Evolutionary conservation across 2,329 filamentous ascomycete genomes (phyloP).

Genomic region (Trichothecium roseum): DNA sequence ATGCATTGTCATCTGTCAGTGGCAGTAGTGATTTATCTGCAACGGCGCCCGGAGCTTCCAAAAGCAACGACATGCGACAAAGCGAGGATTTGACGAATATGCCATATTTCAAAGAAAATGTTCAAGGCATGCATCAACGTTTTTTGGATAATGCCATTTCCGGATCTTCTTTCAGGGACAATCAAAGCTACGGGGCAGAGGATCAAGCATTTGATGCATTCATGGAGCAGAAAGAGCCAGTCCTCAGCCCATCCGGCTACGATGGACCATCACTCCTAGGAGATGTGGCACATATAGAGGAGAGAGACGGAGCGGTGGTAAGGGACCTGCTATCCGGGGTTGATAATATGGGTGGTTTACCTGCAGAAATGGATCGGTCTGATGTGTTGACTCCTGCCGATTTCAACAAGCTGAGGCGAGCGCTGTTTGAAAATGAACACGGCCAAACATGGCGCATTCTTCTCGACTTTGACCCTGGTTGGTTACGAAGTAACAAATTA

Average conservation of each 20-base stretch:
- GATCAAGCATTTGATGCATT: too few relatives aligned
- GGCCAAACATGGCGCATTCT: conserved; percentile 29
- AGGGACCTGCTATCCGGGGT: conserved; percentile 22
- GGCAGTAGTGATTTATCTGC: conserved; percentile 7
- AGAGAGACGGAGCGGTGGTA: conserved; percentile 27
- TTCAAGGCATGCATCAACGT: too few relatives aligned
- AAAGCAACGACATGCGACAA: conserved; percentile 8
- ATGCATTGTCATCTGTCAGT: conserved; percentile 10
- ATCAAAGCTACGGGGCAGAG: too few relatives aligned
- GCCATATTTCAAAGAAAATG: too few relatives aligned
- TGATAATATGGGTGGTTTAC: conserved; percentile 4
- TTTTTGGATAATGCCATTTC: too few relatives aligned
- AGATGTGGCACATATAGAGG: conserved; percentile 13
- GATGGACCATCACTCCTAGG: too few relatives aligned
- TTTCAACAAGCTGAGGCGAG: conserved; percentile 20
- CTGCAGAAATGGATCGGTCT: conserved; percentile 12
- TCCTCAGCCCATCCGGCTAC: too few relatives aligned
- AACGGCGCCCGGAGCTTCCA: conserved; percentile 6
- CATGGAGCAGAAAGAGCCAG: too few relatives aligned
- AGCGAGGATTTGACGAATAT: too few relatives aligned
- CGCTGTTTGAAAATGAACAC: conserved; percentile 21
- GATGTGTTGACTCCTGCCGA: conserved; percentile 17
- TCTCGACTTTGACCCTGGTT: conserved; percentile 42
- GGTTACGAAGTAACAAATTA: conserved; percentile 12
- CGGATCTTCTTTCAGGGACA: too few relatives aligned